Conservation (phyloP, 2,329 filamentous ascomycete species). For the Fusarium floridanum region DNA sequence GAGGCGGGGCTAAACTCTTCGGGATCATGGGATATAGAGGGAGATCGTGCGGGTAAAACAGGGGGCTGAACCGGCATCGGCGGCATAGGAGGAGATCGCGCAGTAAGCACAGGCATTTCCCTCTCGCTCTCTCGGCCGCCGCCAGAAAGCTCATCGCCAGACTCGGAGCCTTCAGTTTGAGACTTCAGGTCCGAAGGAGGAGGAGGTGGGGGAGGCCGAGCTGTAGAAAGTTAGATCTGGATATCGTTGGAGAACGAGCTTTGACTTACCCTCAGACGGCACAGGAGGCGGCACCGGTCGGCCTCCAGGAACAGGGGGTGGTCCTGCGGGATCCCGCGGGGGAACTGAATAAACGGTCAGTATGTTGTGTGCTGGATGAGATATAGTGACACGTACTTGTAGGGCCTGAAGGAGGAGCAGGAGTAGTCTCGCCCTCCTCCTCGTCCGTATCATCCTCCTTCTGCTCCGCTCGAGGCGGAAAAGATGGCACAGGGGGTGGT, state of each 20-base stretch:
- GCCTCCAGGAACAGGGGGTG: conserved; percentile 62
- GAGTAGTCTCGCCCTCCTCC: conserved; percentile 53
- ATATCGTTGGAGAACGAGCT: conserved; percentile 15
- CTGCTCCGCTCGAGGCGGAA: conserved; percentile 32
- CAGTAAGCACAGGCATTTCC: conserved; percentile 38
- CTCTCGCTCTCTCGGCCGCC: conserved; percentile 60
- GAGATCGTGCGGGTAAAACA: conserved; percentile 49
- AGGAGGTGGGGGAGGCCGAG: conserved; percentile 70
- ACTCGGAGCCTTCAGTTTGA: conserved; percentile 83
- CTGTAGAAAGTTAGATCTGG: conserved; percentile 58
- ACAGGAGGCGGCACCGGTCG: conserved; percentile 69
- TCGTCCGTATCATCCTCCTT: conserved; percentile 48
- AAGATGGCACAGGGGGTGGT: conserved; percentile 49
- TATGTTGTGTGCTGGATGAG: neutral
- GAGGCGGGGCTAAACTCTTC: conserved; percentile 59
- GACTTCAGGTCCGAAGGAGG: conserved; percentile 69
- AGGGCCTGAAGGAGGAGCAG: conserved; percentile 46
- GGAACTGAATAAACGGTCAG: conserved; percentile 50
- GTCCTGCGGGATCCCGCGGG: conserved; percentile 50
- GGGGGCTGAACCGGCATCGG: conserved; percentile 52
- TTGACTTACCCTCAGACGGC: conserved; percentile 71
- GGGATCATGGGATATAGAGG: conserved; percentile 47
- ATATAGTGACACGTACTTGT: conserved; percentile 36
- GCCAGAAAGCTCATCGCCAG: conserved; percentile 86
- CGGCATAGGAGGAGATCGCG: conserved; percentile 58